Base-by-base conservation (phyloP, 2,329 filamentous ascomycete genomes). In the Drechmeria coniospora region DNA sequence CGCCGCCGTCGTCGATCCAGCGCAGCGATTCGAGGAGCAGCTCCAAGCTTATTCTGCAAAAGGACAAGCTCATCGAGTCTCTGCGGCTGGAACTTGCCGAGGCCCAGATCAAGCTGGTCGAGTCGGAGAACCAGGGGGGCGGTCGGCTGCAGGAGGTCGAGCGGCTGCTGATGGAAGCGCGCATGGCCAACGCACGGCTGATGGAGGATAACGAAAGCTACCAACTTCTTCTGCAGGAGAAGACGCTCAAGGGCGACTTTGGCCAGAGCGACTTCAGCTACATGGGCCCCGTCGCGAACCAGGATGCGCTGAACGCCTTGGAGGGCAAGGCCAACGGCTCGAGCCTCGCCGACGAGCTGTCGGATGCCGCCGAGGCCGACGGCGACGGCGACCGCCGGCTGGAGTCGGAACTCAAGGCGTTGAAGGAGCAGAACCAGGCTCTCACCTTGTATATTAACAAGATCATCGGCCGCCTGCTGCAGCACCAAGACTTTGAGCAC, bases 191-290 rank as follows among this genome's bases (percentile, higher is more conserved):
- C 48, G 90, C 90, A 32, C 74, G 86, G 25, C 63, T 98, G 36
- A 90, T 94, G 80, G 90, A 98, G 56, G 90, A 98, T 54, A 95
- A 95, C 45, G 90, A 98, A 56, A 92, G 84, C 56, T 98, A 93
- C 55, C 87, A 95, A 54, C 68, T 95, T 21, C 72, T 98, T 12
- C 72, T 98, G 15, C 83, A 84, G 46, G 86, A 95, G 53, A 87
- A 84, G 63, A 95, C 90, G 1, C 68, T 98, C 32, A 93, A 92
- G 47, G 90, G 90, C 17, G 87, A 95, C 47, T 87, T 94, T 49
- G 68, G 70, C 44, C 83, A 79, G 47, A 79, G 68, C 42, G 79
- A 87, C 45, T 83, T 92, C 51, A 73, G 81, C 59, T 78, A 74
- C 44, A 67, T 69, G 58, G 58, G 59, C 27, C 47, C 50, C 19